Conservation (phyloP, 345 rosid genomes). For the Corchorus capsularis region DNA sequence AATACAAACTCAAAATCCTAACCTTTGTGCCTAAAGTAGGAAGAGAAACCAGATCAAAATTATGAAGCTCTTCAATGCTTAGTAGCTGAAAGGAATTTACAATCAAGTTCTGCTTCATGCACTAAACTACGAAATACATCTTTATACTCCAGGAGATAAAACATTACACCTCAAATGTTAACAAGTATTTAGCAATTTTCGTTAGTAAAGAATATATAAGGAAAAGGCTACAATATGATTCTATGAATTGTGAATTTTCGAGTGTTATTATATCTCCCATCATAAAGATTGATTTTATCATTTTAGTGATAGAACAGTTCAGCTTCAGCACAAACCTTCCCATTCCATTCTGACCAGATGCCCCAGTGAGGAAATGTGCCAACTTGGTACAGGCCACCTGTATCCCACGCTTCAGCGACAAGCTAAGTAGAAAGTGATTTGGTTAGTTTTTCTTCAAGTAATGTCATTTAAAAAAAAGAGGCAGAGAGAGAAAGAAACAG, state of each 20-base stretch:
- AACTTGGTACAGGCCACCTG: conserved; percentile 98
- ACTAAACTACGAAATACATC: background rate
- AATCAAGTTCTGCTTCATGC: background rate
- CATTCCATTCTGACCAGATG: conserved; percentile 99
- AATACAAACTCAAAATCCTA: background rate
- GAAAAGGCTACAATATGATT: background rate
- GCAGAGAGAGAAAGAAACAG: background rate
- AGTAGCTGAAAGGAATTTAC: conserved; percentile 5
- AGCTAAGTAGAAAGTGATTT: conserved; percentile 53
- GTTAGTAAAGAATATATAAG: background rate
- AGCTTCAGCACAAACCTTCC: conserved; percentile 65
- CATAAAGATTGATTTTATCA: background rate
- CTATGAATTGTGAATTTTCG: background rate
- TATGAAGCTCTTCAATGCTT: background rate
- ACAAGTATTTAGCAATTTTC: background rate
- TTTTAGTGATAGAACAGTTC: background rate
- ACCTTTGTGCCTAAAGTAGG: background rate
- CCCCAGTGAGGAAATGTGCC: conserved; percentile 97
- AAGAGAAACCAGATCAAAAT: background rate
- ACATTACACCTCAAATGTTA: conserved; percentile 4
- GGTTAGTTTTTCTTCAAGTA: conserved; percentile 8
- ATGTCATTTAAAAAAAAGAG: background rate
- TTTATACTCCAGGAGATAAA: background rate
- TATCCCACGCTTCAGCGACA: conserved; percentile 98
- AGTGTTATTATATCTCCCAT: background rate